Conservation (phyloP, 768 basidiomycete species). For the Jaapia argillacea region DNA sequence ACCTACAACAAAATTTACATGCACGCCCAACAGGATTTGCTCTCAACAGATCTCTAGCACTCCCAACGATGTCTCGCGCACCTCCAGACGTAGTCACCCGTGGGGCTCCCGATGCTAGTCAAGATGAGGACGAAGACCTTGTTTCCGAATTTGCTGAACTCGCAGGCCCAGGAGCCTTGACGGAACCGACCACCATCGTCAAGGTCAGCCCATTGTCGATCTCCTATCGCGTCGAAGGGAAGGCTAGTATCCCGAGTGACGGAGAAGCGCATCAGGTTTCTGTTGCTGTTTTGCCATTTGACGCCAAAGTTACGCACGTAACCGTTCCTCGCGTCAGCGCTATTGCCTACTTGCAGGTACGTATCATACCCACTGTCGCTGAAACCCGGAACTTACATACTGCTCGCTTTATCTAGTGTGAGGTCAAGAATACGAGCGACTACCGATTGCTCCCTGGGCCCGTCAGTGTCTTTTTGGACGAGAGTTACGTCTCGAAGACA, state of each 20-base stretch:
- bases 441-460: constrained; percentile 45
- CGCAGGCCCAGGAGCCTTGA: constrained; percentile 8
- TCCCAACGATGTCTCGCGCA: not conserved
- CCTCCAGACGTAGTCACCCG: not conserved
- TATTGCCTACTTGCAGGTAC: constrained; percentile 41
- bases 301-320: constrained; percentile 35
- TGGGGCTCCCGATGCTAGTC: not conserved
- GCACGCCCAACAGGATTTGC: not conserved
- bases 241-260: constrained; percentile 43
- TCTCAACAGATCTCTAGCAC: not conserved
- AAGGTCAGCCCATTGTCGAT: constrained; percentile 43
- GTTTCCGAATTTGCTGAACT: not conserved
- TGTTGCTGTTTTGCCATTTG: constrained; percentile 37
- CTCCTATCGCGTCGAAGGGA: constrained; percentile 39
- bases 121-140: not conserved
- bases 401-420: constrained; percentile 21
- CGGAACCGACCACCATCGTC: constrained; percentile 32
- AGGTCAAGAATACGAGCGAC: constrained; percentile 48
- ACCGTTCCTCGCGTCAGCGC: constrained; percentile 39
- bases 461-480: constrained; percentile 46
- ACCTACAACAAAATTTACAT: not conserved
- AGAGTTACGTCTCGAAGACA: constrained; percentile 47
- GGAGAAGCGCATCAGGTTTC: constrained; percentile 44
- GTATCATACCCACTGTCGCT: constrained; percentile 5
- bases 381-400: not conserved